Conservation (phyloP, 495 filamentous ascomycete genomes). For the Clohesyomyces aquaticus region DNA sequence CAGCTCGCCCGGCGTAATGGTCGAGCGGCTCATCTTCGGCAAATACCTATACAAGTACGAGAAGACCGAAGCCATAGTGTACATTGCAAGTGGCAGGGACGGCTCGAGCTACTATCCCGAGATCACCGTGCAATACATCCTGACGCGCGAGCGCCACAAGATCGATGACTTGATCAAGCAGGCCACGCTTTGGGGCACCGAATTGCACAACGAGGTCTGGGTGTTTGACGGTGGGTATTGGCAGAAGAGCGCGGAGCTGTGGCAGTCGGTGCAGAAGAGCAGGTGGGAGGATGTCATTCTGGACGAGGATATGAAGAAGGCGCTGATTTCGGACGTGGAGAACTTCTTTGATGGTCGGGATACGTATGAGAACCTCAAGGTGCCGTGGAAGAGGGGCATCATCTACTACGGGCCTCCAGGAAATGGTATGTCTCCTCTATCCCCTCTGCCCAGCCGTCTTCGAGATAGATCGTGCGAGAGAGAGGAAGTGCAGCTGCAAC, state of each 20-base stretch:
- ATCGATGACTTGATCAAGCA: conserved; percentile 59
- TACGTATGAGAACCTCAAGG: conserved; percentile 60
- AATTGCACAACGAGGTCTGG: conserved; percentile 65
- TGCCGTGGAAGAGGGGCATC: conserved; percentile 66
- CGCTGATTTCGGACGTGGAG: conserved; percentile 61
- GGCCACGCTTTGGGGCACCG: conserved; percentile 53
- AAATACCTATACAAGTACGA: conserved; percentile 59
- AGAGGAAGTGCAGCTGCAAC: too few species aligned
- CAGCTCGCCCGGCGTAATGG: conserved; percentile 52
- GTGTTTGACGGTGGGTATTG: conserved; percentile 65
- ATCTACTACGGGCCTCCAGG: conserved; percentile 65
- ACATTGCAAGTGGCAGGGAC: conserved; percentile 57
- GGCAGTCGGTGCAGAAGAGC: conserved; percentile 57
- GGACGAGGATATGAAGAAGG: conserved; percentile 63
- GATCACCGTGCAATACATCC: conserved; percentile 55
- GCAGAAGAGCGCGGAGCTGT: conserved; percentile 64
- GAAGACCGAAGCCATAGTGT: conserved; percentile 56
- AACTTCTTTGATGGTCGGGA: conserved; percentile 61
- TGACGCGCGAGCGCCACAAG: conserved; percentile 48
- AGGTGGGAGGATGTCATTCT: conserved; percentile 69
- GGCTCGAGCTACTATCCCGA: conserved; percentile 44
- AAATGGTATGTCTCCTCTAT: conserved; percentile 39
- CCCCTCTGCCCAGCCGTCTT: background rate
- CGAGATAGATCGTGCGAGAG: too few species aligned
- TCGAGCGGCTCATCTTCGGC: conserved; percentile 53